Evolutionary conservation across 176 grass and related monocot species (phyloP).

Genomic region (Aegilops longissima): DNA sequence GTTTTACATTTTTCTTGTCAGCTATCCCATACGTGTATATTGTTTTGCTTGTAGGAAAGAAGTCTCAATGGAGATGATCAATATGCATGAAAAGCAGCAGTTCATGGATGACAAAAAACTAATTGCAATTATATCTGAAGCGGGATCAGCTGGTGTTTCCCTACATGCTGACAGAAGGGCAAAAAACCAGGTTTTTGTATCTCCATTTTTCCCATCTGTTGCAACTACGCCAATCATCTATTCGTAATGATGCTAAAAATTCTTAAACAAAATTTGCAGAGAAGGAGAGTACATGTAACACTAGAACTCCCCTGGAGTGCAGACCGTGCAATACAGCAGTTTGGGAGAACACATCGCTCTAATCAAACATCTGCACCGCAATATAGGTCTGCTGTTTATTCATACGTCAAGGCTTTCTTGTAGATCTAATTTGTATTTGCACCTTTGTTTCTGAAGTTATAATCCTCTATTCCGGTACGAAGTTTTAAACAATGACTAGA

Average conservation of each 20-base stretch:
- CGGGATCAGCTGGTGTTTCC: slow-evolving; percentile 97
- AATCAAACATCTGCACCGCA: slow-evolving; percentile 98
- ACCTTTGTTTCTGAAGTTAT: background rate
- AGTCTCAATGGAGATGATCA: slow-evolving; percentile 99
- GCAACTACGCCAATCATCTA: background rate
- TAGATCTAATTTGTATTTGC: slow-evolving; percentile 15
- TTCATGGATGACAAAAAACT: slow-evolving; percentile 94
- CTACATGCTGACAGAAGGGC: slow-evolving; percentile 93
- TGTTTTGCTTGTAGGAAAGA: slow-evolving; percentile 72
- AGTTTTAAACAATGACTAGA: background rate
- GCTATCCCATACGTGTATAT: slow-evolving; percentile 11
- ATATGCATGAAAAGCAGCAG: slow-evolving; percentile 96
- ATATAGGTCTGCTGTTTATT: slow-evolving; percentile 68
- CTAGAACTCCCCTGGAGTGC: slow-evolving; percentile 99
- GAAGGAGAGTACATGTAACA: slow-evolving; percentile 94
- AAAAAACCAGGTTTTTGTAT: slow-evolving; percentile 72
- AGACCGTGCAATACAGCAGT: slow-evolving; percentile 96
- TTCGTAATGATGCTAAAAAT: background rate
- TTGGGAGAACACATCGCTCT: slow-evolving; percentile 96
- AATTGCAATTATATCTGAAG: slow-evolving; percentile 98
- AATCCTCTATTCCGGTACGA: background rate
- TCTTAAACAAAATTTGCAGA: slow-evolving; percentile 44
- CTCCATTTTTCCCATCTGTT: slow-evolving; percentile 24
- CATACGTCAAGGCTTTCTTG: background rate
- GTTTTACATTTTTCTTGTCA: slow-evolving; percentile 30